Percentiles rank a stretch among this genome's conserved stretches.
phyloP scores from a whole-genome alignment of 257 asterid genomes.

The Capsicum pubescens region DNA sequence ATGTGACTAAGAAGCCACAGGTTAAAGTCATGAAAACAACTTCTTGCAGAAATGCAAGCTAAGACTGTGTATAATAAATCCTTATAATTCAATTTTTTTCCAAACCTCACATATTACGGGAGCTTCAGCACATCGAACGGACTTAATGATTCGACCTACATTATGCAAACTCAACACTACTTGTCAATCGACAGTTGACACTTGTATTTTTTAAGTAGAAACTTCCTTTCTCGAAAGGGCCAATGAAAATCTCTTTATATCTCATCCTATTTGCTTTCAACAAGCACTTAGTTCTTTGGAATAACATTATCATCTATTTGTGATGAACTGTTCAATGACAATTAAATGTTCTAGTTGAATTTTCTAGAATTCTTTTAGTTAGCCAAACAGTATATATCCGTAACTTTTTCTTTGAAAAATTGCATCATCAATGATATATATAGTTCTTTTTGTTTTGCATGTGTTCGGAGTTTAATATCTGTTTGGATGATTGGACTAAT shows the following conservation, averaged over 20 bases:
- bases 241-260: neutral
- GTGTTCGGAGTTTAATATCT: too few relatives aligned
- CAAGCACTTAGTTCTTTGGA: neutral
- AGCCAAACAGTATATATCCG: neutral
- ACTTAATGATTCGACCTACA: neutral
- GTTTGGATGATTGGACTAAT: neutral
- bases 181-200: neutral
- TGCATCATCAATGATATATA: neutral
- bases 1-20: too few relatives aligned
- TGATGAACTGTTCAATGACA: neutral
- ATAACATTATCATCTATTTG: neutral
- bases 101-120: too few relatives aligned
- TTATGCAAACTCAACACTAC: neutral
- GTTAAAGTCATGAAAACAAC: too few relatives aligned
- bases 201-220: neutral
- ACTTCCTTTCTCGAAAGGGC: neutral
- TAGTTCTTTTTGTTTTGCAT: too few relatives aligned
- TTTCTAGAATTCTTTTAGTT: neutral
- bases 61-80: too few relatives aligned
- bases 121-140: too few relatives aligned
- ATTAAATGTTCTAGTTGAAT: neutral
- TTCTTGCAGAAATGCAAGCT: too few relatives aligned
- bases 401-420: too few relatives aligned
- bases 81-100: too few relatives aligned
- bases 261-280: neutral